A percentile compares a stretch with the other conserved stretches of the same genome.
Conservation (phyloP, 106 monocot genomes). For the Apostasia shenzhenica region DNA sequence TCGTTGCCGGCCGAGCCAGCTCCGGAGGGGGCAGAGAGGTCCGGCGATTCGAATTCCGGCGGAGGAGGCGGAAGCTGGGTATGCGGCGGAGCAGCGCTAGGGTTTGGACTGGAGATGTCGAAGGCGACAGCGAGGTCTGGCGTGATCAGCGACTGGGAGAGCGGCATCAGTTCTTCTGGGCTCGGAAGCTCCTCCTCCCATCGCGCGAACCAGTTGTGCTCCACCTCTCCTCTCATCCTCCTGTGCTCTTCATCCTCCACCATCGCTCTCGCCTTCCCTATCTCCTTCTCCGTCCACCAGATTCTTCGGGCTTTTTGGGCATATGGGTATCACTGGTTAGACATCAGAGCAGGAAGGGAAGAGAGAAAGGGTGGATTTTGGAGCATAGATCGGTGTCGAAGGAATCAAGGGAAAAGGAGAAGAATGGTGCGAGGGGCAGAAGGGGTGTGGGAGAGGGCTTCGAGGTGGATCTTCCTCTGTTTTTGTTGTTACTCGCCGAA, state of each 20-base stretch:
- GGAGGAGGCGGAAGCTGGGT: neutral
- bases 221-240: conserved; percentile 19
- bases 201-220: conserved; percentile 35
- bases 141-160: conserved; percentile 45
- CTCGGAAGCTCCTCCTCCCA: conserved; percentile 43
- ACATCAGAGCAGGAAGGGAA: neutral
- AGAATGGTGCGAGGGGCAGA: neutral
- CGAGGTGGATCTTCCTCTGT: conserved; percentile 10
- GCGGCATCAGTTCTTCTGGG: conserved; percentile 46
- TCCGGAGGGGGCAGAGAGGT: neutral
- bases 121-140: conserved; percentile 40
- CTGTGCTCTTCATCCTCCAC: neutral
- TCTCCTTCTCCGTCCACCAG: neutral
- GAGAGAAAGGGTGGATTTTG: neutral
- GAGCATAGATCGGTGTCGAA: neutral
- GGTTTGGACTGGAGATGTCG: conserved; percentile 15
- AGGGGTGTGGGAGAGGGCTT: neutral
- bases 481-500: neutral
- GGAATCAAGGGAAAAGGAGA: neutral
- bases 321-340: neutral
- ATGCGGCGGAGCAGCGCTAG: neutral
- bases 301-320: neutral
- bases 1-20: conserved; percentile 13
- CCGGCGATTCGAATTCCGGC: neutral
- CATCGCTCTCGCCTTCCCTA: neutral